Base-by-base conservation (phyloP, 768 basidiomycete genomes). In the Hygrophoropsis aurantiaca region DNA sequence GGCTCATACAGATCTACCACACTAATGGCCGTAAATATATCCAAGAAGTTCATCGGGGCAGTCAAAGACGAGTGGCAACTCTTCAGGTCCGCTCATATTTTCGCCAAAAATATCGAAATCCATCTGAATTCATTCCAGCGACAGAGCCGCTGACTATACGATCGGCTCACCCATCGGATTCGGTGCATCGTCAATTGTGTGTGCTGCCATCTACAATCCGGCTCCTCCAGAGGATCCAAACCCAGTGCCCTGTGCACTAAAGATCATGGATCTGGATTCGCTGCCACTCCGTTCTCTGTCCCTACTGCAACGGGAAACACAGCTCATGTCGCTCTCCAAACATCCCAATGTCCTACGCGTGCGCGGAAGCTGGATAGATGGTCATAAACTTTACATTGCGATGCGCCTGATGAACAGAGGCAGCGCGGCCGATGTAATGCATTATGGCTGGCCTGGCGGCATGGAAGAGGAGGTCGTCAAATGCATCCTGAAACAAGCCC, bases 291-390 rank as follows among this genome's bases (percentile, higher is more conserved):
- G 75, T 34, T 81, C 89, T 0, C 73, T 92, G n/a, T 71, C 77
- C 7, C 81, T 90, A 19, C 74, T 92, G 15, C 84, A 85, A 56
- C 77, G 89, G 41, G 92, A 95, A 68, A 94, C 93, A 0, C 88
- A 89, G 40, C 75, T 94, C 27, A 94, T 94, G 92, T 91, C 90
- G 2, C 77, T 94, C 5, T 87, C 84, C 10, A 94, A 94, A 57
- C 92, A 94, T 50, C 90, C 90, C n/a, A 92, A 94, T 54, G 91
- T 94, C 16, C 75, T 94, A 11, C 87, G 92, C 47, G 92, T 95
- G 3, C 84, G 92, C 55, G 92, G 92, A 15, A 85, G 85, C 13
- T 95, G 93, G 93, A 78, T 89, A 58, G 75, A 82, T 4, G 91
- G 88, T 34, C 85, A 87, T 65, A 87, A 86, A 58, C 76, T 95